Percentiles rank a stretch among this genome's conserved stretches.
These are phyloP conservation scores for Decorospora gaudefroyi DNA, from an alignment of 2,329 filamentous ascomycete species.

Conservation along the genomic window DNA sequence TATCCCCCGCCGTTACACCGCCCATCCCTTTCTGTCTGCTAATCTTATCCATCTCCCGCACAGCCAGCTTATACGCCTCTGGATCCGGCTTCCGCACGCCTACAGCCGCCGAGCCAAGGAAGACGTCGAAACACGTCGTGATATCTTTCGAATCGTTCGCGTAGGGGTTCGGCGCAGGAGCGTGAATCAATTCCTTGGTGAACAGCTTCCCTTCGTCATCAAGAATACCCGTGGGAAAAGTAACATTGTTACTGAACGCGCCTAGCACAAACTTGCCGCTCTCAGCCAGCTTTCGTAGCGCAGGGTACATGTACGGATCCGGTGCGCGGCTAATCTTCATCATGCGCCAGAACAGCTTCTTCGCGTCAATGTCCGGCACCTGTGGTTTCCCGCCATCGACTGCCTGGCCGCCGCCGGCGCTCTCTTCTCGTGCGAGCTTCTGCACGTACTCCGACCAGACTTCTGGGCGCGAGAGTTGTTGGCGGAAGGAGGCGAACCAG, in stretches of 20 bases:
- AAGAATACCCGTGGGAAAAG: constrained; percentile 76
- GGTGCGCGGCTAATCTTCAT: constrained; percentile 72
- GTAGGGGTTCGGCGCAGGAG: constrained; percentile 25
- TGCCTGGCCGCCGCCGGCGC: constrained; percentile 39
- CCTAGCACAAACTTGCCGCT: constrained; percentile 58
- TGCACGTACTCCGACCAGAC: constrained; percentile 69
- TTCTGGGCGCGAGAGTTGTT: constrained; percentile 68
- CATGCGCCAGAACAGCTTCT: constrained; percentile 87
- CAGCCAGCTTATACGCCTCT: constrained; percentile 75
- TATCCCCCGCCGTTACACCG: constrained; percentile 65
- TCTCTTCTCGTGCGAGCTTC: constrained; percentile 29
- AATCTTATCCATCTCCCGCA: constrained; percentile 67
- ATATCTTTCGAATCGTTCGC: constrained; percentile 55
- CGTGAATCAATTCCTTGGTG: constrained; percentile 42
- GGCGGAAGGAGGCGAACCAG: constrained; percentile 77
- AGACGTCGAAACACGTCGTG: constrained; percentile 76
- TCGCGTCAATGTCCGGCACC: constrained; percentile 73
- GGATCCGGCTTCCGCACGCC: constrained; percentile 87
- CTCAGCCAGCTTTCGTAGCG: constrained; percentile 68
- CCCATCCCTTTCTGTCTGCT: constrained; percentile 59
- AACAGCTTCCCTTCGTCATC: constrained; percentile 59
- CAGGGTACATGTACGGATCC: constrained; percentile 89
- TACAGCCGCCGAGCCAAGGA: constrained; percentile 82
- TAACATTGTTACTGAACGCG: constrained; percentile 86
- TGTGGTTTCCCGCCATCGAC: constrained; percentile 54